phyloP scores from a whole-genome alignment of 768 basidiomycete genomes.

The Boletus tomentosulus region DNA sequence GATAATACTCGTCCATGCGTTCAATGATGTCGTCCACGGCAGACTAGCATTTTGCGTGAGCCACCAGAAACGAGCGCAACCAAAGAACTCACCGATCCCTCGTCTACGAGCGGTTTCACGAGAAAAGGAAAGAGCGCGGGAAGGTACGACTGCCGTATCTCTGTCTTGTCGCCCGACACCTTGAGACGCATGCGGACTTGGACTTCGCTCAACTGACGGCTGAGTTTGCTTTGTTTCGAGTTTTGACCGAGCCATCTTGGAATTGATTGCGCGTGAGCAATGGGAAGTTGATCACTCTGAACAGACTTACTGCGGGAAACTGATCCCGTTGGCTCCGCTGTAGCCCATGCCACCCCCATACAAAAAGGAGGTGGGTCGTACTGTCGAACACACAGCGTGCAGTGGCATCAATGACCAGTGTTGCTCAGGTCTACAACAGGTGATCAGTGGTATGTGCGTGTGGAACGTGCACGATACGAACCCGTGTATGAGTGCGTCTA shows the following conservation, averaged over 20 bases:
- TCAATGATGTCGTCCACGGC: constrained; percentile 80
- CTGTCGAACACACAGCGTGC: constrained; percentile 87
- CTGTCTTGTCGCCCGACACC: constrained; percentile 84
- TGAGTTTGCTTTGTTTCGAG: constrained; percentile 84
- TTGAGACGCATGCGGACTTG: constrained; percentile 95
- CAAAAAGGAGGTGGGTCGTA: constrained; percentile 79
- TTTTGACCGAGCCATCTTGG: constrained; percentile 95
- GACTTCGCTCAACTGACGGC: constrained; percentile 78
- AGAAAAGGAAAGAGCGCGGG: constrained; percentile 83
- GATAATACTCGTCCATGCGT: constrained; percentile 90
- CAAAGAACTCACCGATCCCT: constrained; percentile 60
- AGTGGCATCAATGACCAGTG: constrained; percentile 95
- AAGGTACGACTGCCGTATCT: constrained; percentile 89
- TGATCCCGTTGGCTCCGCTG: constrained; percentile 60
- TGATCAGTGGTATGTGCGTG: neutral
- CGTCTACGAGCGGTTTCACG: constrained; percentile 70
- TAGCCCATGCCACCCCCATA: constrained; percentile 72
- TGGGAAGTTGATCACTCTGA: neutral
- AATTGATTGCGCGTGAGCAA: neutral
- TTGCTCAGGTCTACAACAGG: constrained; percentile 67
- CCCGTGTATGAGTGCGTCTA: constrained; percentile 94
- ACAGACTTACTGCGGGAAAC: constrained; percentile 77
- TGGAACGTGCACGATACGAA: constrained; percentile 26
- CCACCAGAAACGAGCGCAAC: neutral
- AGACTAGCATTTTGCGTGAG: constrained; percentile 15